phyloP scores from a whole-genome alignment of 2,329 filamentous ascomycete genomes.

The Phoma sp. region DNA sequence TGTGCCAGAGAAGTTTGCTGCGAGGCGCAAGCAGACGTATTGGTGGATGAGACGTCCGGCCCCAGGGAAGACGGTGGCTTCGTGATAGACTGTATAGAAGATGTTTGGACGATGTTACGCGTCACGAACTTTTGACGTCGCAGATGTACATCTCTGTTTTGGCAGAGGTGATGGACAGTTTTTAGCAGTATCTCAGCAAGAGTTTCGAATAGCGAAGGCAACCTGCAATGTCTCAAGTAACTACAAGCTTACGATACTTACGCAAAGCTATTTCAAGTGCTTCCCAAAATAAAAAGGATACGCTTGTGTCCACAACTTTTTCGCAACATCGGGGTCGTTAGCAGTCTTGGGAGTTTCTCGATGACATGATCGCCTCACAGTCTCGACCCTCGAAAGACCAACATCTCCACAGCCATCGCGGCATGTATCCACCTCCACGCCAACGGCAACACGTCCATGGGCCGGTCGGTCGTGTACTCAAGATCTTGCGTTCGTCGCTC shows the following conservation, averaged over 20 bases:
- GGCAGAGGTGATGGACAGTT: too few relatives aligned
- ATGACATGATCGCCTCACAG: background rate
- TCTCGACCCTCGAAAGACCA: background rate
- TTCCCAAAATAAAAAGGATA: too few relatives aligned
- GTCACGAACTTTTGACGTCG: too few relatives aligned
- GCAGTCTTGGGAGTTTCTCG: background rate
- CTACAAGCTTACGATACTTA: too few relatives aligned
- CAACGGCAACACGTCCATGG: background rate
- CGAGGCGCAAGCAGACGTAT: slow-evolving; percentile 15
- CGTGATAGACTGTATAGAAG: background rate
- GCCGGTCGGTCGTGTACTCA: background rate
- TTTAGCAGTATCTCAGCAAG: too few relatives aligned
- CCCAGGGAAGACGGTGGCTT: background rate
- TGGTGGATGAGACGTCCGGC: slow-evolving; percentile 12
- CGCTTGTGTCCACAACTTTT: too few relatives aligned
- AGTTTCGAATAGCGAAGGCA: too few relatives aligned
- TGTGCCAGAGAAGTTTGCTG: slow-evolving; percentile 13
- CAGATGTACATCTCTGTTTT: too few relatives aligned
- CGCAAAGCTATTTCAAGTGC: too few relatives aligned
- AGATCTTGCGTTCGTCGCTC: slow-evolving; percentile 5
- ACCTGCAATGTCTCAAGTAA: too few relatives aligned
- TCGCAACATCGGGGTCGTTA: background rate
- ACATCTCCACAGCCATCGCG: background rate
- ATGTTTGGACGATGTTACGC: too few relatives aligned
- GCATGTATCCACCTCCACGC: background rate